Evolutionary conservation across 1,139 yeast species (phyloP).

Genomic region (Geotrichum citri-aurantii): DNA sequence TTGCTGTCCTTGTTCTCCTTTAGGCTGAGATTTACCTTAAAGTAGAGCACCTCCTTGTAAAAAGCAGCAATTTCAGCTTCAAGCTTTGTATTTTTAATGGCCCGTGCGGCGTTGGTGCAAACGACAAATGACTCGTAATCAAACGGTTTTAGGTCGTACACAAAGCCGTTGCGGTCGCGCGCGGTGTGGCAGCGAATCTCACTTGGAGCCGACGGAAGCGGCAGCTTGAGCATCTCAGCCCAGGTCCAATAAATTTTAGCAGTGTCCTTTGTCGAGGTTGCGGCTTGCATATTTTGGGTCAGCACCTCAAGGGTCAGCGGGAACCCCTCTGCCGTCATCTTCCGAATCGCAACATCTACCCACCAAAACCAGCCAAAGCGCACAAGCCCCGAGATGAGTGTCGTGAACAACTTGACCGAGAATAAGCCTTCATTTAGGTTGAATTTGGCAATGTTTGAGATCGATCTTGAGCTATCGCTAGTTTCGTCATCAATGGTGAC

Average conservation of each 20-base stretch:
- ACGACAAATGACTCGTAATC: slow-evolving; percentile 14
- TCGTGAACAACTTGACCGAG: slow-evolving; percentile 15
- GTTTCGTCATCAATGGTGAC: slow-evolving; percentile 1
- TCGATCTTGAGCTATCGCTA: neutral
- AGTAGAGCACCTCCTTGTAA: slow-evolving; percentile 4
- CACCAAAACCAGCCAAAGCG: slow-evolving; percentile 23
- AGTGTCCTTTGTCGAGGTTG: slow-evolving; percentile 22
- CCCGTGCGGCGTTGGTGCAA: slow-evolving; percentile 11
- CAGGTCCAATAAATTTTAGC: slow-evolving; percentile 27
- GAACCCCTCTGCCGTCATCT: slow-evolving; percentile 21
- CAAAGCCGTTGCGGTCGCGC: slow-evolving; percentile 8
- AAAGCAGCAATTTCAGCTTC: slow-evolving; percentile 10
- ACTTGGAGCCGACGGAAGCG: slow-evolving; percentile 1
- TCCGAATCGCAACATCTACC: slow-evolving; percentile 25
- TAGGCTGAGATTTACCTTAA: slow-evolving; percentile 3
- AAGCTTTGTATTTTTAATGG: slow-evolving; percentile 3
- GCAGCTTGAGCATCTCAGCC: slow-evolving; percentile 17
- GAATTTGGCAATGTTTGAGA: neutral
- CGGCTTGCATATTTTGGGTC: slow-evolving; percentile 24
- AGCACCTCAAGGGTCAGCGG: slow-evolving; percentile 22
- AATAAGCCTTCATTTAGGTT: slow-evolving; percentile 1
- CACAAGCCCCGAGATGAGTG: slow-evolving; percentile 24
- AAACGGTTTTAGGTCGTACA: slow-evolving; percentile 8
- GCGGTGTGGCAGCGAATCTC: neutral
- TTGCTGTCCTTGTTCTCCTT: slow-evolving; percentile 2